These are phyloP conservation scores for Cytospora chrysosperma DNA, from an alignment of 2,329 filamentous ascomycete species.

Conservation along the genomic window DNA sequence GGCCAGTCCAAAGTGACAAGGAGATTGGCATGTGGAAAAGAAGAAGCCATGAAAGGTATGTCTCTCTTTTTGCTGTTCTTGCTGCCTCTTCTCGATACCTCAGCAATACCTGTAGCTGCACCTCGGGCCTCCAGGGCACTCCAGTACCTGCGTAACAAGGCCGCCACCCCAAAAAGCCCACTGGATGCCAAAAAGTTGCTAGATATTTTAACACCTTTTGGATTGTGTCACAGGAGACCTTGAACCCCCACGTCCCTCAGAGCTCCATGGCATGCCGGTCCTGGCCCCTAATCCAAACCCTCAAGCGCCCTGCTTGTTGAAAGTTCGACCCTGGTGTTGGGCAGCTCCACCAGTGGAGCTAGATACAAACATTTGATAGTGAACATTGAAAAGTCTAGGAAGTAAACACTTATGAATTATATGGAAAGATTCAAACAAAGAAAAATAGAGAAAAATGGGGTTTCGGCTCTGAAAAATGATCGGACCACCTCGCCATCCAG, in stretches of 20 bases:
- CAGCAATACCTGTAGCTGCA: not conserved
- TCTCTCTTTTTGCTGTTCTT: not conserved
- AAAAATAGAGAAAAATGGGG: not conserved
- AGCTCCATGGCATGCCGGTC: not conserved
- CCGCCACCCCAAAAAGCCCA: slow-evolving; percentile 1
- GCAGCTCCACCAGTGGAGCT: not conserved
- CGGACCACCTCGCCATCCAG: not conserved
- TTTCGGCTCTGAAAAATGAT: not conserved
- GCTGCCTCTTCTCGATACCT: slow-evolving; percentile 6
- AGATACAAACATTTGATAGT: not conserved
- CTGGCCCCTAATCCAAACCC: not conserved
- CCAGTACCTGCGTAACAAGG: slow-evolving; percentile 14
- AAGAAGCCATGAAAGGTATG: not conserved
- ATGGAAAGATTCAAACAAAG: not conserved
- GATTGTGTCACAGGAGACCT: not conserved
- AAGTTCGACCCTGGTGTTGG: not conserved
- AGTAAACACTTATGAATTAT: slow-evolving; percentile 22
- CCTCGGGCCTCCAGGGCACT: slow-evolving; percentile 9
- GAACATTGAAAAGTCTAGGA: slow-evolving; percentile 10
- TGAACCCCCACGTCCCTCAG: not conserved
- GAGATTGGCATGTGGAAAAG: not conserved
- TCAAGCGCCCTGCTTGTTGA: not conserved
- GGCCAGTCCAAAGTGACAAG: not conserved
- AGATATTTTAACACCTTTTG: not conserved
- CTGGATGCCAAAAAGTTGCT: not conserved